Percentiles rank a stretch among this genome's conserved stretches.
Evolutionary conservation across 768 basidiomycete species (phyloP).

Genomic region (Leccinum variicolor): DNA sequence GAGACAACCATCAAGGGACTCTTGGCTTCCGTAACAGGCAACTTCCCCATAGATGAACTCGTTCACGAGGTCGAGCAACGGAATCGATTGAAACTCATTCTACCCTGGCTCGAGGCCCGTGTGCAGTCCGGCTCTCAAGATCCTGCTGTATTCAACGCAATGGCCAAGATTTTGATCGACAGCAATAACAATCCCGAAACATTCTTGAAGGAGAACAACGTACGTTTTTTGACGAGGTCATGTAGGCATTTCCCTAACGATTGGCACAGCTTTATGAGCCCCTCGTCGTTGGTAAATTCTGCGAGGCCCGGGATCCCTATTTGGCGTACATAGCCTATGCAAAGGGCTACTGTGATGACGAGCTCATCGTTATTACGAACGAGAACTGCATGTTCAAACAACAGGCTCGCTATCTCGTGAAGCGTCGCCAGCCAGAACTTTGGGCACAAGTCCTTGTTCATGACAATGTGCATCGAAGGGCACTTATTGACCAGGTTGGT

Average conservation of each 20-base stretch:
- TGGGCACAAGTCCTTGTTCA: constrained; percentile 92
- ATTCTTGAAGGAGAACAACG: constrained; percentile 99
- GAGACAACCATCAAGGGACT: constrained; percentile 93
- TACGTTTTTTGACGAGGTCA: constrained; percentile 36
- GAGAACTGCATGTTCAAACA: constrained; percentile 99
- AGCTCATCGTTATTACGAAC: constrained; percentile 94
- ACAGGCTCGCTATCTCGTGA: constrained; percentile 96
- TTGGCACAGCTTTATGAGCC: constrained; percentile 84
- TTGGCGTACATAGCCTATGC: constrained; percentile 99
- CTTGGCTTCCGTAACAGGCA: constrained; percentile 91
- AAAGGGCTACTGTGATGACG: constrained; percentile 98
- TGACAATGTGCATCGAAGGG: constrained; percentile 89
- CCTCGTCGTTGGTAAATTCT: constrained; percentile 96
- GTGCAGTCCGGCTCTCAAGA: constrained; percentile 95
- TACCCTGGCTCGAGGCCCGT: constrained; percentile 94
- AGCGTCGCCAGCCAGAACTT: constrained; percentile 90
- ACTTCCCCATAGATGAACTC: constrained; percentile 97
- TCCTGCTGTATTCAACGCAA: constrained; percentile 90
- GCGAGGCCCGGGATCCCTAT: constrained; percentile 97
- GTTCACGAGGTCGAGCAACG: constrained; percentile 96
- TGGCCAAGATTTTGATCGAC: constrained; percentile 98
- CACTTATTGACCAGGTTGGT: constrained; percentile 86
- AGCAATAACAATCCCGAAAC: constrained; percentile 97
- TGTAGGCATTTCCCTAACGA: constrained; percentile 6
- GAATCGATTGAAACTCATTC: constrained; percentile 93